phyloP scores from a whole-genome alignment of 2,329 filamentous ascomycete genomes.

The Tolypocladium guangdongense region DNA sequence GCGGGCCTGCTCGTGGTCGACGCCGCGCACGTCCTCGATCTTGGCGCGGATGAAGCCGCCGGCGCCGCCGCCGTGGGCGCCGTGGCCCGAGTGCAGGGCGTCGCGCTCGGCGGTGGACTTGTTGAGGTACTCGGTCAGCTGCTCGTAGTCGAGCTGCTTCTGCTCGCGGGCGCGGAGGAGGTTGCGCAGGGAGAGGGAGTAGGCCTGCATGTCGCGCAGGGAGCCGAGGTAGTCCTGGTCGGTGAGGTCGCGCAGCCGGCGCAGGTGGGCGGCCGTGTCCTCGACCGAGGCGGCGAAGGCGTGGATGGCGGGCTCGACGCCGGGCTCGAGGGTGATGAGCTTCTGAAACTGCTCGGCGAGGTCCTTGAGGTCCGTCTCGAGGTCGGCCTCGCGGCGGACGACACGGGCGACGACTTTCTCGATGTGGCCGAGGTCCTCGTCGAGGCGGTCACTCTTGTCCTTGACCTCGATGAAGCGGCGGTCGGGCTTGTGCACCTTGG shows the following conservation, averaged over 20 bases:
- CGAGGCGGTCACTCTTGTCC: constrained; percentile 85
- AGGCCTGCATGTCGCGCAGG: constrained; percentile 90
- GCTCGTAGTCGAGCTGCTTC: constrained; percentile 96
- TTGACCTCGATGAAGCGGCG: constrained; percentile 88
- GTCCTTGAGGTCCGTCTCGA: constrained; percentile 81
- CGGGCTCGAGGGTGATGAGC: constrained; percentile 79
- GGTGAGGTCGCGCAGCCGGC: constrained; percentile 75
- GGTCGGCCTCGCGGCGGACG: constrained; percentile 73
- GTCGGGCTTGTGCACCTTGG: constrained; percentile 91
- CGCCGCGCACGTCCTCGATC: constrained; percentile 90
- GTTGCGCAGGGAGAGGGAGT: constrained; percentile 75
- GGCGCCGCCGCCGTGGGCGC: constrained; percentile 50
- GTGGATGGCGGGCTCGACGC: constrained; percentile 70
- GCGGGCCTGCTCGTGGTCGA: constrained; percentile 88
- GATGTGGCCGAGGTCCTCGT: constrained; percentile 84
- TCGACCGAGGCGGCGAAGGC: constrained; percentile 81
- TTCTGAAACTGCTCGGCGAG: constrained; percentile 92
- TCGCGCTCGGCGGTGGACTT: constrained; percentile 85
- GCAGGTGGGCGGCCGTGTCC: constrained; percentile 69
- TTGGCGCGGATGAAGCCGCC: constrained; percentile 85
- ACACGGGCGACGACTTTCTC: constrained; percentile 94
- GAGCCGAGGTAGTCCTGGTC: constrained; percentile 93
- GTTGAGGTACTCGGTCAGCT: constrained; percentile 87
- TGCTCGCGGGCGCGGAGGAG: constrained; percentile 90
- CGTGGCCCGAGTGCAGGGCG: constrained; percentile 54